phyloP scores from a whole-genome alignment of 345 rosid genomes.

The Populus tremula region DNA sequence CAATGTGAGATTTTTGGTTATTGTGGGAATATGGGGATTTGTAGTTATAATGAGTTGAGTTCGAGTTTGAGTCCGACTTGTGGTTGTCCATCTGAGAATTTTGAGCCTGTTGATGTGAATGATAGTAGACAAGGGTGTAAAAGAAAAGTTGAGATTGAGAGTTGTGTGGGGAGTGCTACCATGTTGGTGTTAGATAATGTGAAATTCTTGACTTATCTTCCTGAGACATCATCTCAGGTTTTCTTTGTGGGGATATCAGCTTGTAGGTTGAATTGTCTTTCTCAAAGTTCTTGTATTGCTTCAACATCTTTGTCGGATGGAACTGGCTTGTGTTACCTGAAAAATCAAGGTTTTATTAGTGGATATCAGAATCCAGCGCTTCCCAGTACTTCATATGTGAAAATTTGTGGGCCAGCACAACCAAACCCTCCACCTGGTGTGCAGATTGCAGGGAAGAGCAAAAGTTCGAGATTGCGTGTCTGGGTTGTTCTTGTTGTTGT shows the following conservation, averaged over 20 bases:
- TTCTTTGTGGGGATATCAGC: conserved; percentile 44
- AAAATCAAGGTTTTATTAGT: conserved; percentile 42
- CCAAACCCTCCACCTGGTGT: conserved; percentile 25
- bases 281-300: conserved; percentile 42
- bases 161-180: conserved; percentile 46
- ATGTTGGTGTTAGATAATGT: conserved; percentile 54
- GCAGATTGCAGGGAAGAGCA: conserved; percentile 8
- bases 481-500: conserved; percentile 44
- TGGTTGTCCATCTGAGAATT: conserved; percentile 63
- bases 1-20: conserved; percentile 62
- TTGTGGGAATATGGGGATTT: conserved; percentile 66
- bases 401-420: conserved; percentile 56
- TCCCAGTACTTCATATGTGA: conserved; percentile 59
- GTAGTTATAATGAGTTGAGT: conserved; percentile 43
- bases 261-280: conserved; percentile 56
- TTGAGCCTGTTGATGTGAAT: conserved; percentile 45
- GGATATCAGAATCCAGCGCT: conserved; percentile 54
- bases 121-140: conserved; percentile 58
- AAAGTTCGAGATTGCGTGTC: conserved; percentile 17
- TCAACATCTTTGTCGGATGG: conserved; percentile 64
- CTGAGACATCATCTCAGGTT: conserved; percentile 34
- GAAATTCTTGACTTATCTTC: conserved; percentile 48
- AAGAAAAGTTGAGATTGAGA: conserved; percentile 48
- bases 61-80: conserved; percentile 37
- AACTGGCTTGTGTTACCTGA: conserved; percentile 48